phyloP scores from a whole-genome alignment of 495 filamentous ascomycete species.

The Lasiosphaeria hispida region DNA sequence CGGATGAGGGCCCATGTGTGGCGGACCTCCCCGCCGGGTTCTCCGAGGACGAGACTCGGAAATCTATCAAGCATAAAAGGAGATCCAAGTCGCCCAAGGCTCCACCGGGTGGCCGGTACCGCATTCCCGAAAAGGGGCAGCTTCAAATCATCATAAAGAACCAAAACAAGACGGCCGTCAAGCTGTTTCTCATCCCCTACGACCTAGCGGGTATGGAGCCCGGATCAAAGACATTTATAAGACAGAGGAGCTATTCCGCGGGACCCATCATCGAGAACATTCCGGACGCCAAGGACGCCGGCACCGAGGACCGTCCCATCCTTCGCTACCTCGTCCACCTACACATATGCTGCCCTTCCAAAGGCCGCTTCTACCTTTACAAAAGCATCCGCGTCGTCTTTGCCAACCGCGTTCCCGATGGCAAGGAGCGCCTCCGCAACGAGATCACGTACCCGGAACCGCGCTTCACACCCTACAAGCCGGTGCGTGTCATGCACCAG shows the following conservation, averaged over 20 bases:
- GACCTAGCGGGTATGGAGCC: conserved; percentile 94
- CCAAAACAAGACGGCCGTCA: conserved; percentile 93
- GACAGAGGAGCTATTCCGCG: conserved; percentile 90
- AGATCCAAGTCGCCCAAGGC: conserved; percentile 68
- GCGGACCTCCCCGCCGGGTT: conserved; percentile 25
- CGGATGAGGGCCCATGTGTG: conserved; percentile 30
- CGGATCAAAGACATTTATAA: conserved; percentile 93
- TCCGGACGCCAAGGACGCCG: conserved; percentile 23
- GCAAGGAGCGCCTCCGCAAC: conserved; percentile 88
- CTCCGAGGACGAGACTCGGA: conserved; percentile 38
- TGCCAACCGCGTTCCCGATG: conserved; percentile 94
- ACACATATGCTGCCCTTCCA: conserved; percentile 85
- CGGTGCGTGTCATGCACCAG: conserved; percentile 49
- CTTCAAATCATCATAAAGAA: conserved; percentile 97
- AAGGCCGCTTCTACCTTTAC: conserved; percentile 85
- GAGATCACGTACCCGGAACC: conserved; percentile 90
- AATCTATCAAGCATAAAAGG: conserved; percentile 51
- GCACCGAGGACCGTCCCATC: conserved; percentile 64
- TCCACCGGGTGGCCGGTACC: conserved; percentile 82
- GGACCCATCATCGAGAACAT: conserved; percentile 70
- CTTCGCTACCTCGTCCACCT: conserved; percentile 91
- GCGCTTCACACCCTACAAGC: conserved; percentile 80
- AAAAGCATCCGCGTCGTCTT: conserved; percentile 94
- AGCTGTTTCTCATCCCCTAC: conserved; percentile 92
- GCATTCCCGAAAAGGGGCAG: conserved; percentile 93